Evolutionary conservation across 2,329 filamentous ascomycete genomes (phyloP).

Genomic region (Dothidotthia symphoricarpi): DNA sequence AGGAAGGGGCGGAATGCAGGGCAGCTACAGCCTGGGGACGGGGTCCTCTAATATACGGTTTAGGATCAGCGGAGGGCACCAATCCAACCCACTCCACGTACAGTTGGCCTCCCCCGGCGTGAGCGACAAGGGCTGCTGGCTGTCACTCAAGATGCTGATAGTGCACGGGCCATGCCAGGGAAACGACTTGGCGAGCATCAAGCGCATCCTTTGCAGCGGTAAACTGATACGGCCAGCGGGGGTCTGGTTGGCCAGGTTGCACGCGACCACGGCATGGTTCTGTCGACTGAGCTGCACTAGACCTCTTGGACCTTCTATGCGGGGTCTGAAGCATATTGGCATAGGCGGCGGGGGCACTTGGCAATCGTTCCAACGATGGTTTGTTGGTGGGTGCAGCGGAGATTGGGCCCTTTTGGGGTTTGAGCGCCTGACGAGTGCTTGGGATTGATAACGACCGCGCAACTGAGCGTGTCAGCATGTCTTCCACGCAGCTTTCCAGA

Average conservation of each 20-base stretch:
- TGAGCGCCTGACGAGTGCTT: neutral
- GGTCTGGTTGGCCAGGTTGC: slow-evolving; percentile 15
- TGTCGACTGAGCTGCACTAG: slow-evolving; percentile 19
- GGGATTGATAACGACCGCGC: slow-evolving; percentile 16
- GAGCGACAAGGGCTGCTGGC: slow-evolving; percentile 21
- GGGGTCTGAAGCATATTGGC: slow-evolving; percentile 10
- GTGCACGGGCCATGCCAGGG: slow-evolving; percentile 18
- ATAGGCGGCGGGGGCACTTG: slow-evolving; percentile 18
- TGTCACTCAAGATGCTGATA: slow-evolving; percentile 11
- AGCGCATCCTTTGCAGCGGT: slow-evolving; percentile 12
- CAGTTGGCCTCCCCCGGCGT: slow-evolving; percentile 19
- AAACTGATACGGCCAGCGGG: slow-evolving; percentile 17
- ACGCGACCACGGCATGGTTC: slow-evolving; percentile 11
- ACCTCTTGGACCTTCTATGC: slow-evolving; percentile 21
- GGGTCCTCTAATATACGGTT: slow-evolving; percentile 25
- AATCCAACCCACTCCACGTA: slow-evolving; percentile 21
- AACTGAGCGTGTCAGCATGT: too few relatives aligned
- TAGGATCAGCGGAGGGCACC: slow-evolving; percentile 27
- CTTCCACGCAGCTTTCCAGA: too few relatives aligned
- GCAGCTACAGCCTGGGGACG: slow-evolving; percentile 8
- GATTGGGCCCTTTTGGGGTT: slow-evolving; percentile 11
- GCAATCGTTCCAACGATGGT: slow-evolving; percentile 5
- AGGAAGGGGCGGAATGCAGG: slow-evolving; percentile 5
- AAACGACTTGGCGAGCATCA: slow-evolving; percentile 20
- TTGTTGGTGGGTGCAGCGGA: slow-evolving; percentile 17